Evolutionary conservation across 345 rosid species (phyloP).

Genomic region (Balakata baccata): DNA sequence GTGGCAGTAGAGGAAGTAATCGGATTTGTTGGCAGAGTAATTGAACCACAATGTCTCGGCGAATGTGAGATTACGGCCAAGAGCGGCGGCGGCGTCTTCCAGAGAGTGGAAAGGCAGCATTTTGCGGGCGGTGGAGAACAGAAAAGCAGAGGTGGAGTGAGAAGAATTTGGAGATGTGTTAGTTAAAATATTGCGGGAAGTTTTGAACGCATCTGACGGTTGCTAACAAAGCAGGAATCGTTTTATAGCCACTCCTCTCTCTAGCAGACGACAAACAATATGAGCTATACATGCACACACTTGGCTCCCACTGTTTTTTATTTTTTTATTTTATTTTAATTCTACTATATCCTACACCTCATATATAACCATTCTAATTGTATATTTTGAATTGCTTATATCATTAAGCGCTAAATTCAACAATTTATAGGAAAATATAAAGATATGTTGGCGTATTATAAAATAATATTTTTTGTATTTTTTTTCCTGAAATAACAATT

Average conservation of each 20-base stretch:
- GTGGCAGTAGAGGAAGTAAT: conserved; percentile 83
- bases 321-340: no score
- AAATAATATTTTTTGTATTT: no score
- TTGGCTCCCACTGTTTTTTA: not conserved
- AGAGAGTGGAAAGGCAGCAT: conserved; percentile 74
- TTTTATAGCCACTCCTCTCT: not conserved
- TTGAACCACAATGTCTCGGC: conserved; percentile 76
- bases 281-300: not conserved
- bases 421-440: no score
- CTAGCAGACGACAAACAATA: not conserved
- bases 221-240: not conserved
- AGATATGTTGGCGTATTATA: no score
- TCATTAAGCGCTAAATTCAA: no score
- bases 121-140: not conserved
- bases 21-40: conserved; percentile 76
- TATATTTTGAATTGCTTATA: no score
- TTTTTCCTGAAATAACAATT: no score
- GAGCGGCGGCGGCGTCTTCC: conserved; percentile 55
- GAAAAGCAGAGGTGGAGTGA: not conserved
- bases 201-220: conserved; percentile 14
- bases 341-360: no score
- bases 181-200: conserved; percentile 35
- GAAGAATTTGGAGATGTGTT: not conserved
- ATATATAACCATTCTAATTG: no score
- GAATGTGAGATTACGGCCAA: conserved; percentile 70